phyloP scores from a whole-genome alignment of 2,329 filamentous ascomycete genomes.

The Emydomyces testavorans region DNA sequence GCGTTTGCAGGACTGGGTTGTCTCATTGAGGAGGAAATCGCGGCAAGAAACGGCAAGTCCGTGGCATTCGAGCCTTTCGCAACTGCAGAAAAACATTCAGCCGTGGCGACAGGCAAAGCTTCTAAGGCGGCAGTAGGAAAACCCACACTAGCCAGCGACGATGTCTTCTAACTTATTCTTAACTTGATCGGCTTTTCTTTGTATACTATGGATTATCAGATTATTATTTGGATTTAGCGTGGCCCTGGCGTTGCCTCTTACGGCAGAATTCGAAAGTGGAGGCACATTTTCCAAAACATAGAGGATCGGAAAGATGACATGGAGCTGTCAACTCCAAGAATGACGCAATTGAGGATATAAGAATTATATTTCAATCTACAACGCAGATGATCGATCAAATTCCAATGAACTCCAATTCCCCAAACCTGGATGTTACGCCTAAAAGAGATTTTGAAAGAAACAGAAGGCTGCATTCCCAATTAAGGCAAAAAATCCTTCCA shows the following conservation, averaged over 20 bases:
- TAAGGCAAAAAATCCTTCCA: no score
- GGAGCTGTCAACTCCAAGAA: background rate
- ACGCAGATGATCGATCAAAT: background rate
- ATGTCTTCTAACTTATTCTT: slow-evolving; percentile 4
- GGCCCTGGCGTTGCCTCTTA: background rate
- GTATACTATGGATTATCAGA: background rate
- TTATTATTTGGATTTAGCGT: background rate
- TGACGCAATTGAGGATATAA: background rate
- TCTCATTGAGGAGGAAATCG: slow-evolving; percentile 65
- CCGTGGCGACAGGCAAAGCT: slow-evolving; percentile 15
- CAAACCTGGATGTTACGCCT: background rate
- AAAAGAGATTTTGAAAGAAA: background rate
- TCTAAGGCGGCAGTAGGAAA: background rate
- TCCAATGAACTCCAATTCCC: background rate
- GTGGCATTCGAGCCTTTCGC: slow-evolving; percentile 18
- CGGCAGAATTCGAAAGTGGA: no score
- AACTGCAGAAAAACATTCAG: slow-evolving; percentile 22
- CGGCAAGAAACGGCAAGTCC: slow-evolving; percentile 23
- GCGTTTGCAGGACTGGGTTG: slow-evolving; percentile 83
- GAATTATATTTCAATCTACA: slow-evolving; percentile 1
- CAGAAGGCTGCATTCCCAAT: background rate
- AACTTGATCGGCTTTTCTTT: background rate
- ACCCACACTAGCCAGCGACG: background rate
- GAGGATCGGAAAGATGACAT: background rate
- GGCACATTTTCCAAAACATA: background rate